Conservation (phyloP, 495 filamentous ascomycete genomes). For the Tuber aestivum region DNA sequence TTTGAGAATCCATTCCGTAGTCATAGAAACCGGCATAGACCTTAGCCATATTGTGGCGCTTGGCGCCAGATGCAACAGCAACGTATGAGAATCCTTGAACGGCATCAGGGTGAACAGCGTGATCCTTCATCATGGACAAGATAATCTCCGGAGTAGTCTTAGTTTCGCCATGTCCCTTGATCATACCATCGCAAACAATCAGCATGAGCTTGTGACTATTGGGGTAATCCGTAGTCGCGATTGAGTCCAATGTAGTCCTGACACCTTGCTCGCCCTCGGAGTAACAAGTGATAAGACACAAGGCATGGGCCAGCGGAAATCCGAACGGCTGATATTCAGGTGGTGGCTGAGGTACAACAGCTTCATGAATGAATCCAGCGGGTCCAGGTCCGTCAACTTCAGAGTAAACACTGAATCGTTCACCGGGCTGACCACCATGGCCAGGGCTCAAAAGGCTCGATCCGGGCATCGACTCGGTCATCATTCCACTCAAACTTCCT, state of each 20-base stretch:
- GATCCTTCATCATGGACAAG: constrained; percentile 90
- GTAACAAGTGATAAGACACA: constrained; percentile 95
- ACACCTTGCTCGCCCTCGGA: constrained; percentile 92
- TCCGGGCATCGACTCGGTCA: constrained; percentile 29
- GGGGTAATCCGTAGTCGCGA: constrained; percentile 96
- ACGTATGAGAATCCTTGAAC: constrained; percentile 91
- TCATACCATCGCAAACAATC: constrained; percentile 94
- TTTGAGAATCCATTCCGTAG: constrained; percentile 72
- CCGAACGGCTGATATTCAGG: constrained; percentile 95
- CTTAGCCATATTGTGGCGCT: constrained; percentile 99
- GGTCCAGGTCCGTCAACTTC: constrained; percentile 61
- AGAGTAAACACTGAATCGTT: constrained; percentile 53
- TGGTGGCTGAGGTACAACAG: constrained; percentile 95
- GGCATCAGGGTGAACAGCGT: constrained; percentile 67
- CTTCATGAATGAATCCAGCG: constrained; percentile 87
- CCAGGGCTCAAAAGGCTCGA: constrained; percentile 26
- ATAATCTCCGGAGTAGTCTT: constrained; percentile 85
- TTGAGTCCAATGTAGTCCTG: constrained; percentile 88
- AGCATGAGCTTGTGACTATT: constrained; percentile 97
- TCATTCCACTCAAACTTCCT: constrained; percentile 30
- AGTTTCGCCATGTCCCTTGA: constrained; percentile 90
- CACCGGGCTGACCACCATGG: constrained; percentile 39
- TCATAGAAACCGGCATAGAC: constrained; percentile 97
- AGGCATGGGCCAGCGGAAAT: constrained; percentile 84
- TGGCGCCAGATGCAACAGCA: constrained; percentile 89